These are phyloP conservation scores for Pythium vanterpoolii DNA, from an alignment of 352 stramenopile genomes.

Conservation along the genomic window DNA sequence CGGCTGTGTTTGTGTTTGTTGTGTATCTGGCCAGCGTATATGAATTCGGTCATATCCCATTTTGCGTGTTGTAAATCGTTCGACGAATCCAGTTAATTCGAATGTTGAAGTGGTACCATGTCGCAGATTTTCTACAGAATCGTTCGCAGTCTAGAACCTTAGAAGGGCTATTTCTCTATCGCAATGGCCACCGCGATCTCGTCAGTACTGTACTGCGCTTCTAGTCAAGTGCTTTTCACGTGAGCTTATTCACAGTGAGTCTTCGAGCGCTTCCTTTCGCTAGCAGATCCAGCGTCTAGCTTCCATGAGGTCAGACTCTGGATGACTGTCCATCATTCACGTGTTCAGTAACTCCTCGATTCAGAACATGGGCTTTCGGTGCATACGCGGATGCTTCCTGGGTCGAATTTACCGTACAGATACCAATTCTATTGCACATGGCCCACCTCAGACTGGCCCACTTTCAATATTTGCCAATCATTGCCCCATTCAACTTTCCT, in stretches of 20 bases:
- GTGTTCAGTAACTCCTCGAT: neutral
- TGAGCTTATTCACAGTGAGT: no score
- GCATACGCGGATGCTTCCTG: neutral
- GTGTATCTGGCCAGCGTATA: neutral
- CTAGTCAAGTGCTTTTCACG: no score
- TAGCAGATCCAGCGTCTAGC: no score
- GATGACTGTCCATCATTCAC: no score
- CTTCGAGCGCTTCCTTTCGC: no score
- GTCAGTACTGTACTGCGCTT: neutral
- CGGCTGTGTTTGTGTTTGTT: neutral
- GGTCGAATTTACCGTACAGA: neutral
- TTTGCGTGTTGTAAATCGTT: no score
- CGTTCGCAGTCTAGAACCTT: neutral
- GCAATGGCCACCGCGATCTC: neutral
- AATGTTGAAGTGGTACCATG: constrained; percentile 1
- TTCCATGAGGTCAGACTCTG: no score
- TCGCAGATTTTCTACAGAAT: neutral
- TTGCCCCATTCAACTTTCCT: neutral
- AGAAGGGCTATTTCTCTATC: neutral
- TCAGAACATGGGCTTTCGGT: neutral
- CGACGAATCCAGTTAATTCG: neutral
- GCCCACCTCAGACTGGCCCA: neutral
- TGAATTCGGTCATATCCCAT: no score
- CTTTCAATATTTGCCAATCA: neutral
- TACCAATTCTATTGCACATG: neutral